Evolutionary conservation across 176 grass and related monocot species (phyloP).

Genomic region (Saccharum spontaneum): DNA sequence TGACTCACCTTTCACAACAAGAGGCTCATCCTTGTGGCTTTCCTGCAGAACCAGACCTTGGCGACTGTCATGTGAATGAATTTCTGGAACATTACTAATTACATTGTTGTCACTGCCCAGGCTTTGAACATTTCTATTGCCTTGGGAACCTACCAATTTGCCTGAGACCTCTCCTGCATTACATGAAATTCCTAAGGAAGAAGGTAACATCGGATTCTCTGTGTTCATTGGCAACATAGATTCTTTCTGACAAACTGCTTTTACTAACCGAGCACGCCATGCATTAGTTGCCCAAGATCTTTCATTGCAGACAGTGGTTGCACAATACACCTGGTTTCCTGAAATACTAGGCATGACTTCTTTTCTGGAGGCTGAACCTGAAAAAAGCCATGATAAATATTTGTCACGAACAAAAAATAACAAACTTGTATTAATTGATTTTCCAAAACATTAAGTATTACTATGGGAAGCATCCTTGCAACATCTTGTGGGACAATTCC

Average conservation of each 20-base stretch:
- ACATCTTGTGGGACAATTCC: conserved; percentile 33
- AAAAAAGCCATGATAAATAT: conserved; percentile 17
- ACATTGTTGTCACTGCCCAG: not conserved
- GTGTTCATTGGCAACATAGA: conserved; percentile 30
- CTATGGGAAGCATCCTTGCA: conserved; percentile 29
- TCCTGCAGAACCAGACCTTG: conserved; percentile 33
- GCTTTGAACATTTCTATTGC: conserved; percentile 16
- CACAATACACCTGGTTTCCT: conserved; percentile 35
- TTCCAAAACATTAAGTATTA: conserved; percentile 33
- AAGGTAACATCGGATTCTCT: conserved; percentile 24
- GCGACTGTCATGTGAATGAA: not conserved
- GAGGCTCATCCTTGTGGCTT: conserved; percentile 28
- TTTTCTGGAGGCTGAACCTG: conserved; percentile 42
- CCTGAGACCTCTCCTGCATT: conserved; percentile 17
- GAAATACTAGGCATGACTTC: conserved; percentile 33
- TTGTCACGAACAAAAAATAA: not conserved
- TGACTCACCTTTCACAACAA: conserved; percentile 24
- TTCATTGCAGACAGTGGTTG: conserved; percentile 33
- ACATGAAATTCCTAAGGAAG: conserved; percentile 17
- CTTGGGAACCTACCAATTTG: conserved; percentile 27
- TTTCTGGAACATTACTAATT: not conserved
- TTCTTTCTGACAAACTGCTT: conserved; percentile 39
- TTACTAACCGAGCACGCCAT: conserved; percentile 50
- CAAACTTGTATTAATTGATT: not conserved
- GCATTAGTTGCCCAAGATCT: conserved; percentile 41